These are phyloP conservation scores for Chlorella variabilis DNA, from an alignment of 163 green algal genomes.

Conservation along the genomic window DNA sequence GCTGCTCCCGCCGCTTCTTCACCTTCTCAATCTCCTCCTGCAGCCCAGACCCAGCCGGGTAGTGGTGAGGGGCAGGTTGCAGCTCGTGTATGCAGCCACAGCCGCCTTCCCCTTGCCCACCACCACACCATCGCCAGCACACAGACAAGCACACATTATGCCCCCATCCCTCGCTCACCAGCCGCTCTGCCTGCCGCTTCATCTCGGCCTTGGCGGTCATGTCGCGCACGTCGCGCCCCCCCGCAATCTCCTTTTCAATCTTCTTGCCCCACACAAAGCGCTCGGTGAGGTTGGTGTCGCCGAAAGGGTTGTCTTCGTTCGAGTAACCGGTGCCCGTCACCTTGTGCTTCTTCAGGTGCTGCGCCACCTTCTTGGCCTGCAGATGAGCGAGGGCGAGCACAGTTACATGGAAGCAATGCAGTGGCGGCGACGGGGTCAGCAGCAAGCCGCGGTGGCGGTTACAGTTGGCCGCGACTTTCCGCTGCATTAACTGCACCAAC, in stretches of 20 bases:
- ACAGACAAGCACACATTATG: background rate
- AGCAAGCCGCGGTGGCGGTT: too few relatives aligned
- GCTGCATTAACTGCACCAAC: too few relatives aligned
- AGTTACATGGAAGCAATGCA: too few relatives aligned
- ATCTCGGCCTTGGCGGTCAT: constrained; percentile 73
- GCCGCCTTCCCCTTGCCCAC: background rate
- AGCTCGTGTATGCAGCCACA: too few relatives aligned
- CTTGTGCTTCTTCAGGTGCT: constrained; percentile 72
- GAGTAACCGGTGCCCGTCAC: constrained; percentile 61
- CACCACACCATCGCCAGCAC: background rate
- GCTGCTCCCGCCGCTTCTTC: constrained; percentile 80
- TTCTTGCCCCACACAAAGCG: constrained; percentile 97
- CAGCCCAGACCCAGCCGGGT: background rate
- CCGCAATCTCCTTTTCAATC: constrained; percentile 85
- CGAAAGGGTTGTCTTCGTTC: constrained; percentile 80
- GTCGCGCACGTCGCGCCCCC: constrained; percentile 76
- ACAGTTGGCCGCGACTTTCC: too few relatives aligned
- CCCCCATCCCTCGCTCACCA: too few relatives aligned
- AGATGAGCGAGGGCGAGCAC: too few relatives aligned
- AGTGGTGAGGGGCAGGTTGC: too few relatives aligned
- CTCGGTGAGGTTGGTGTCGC: constrained; percentile 66
- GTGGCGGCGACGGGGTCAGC: too few relatives aligned
- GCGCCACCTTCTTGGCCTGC: constrained; percentile 80
- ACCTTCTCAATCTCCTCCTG: constrained; percentile 94
- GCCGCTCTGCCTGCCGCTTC: constrained; percentile 66